Conservation (phyloP, 2,329 filamentous ascomycete genomes). For the Incumbomyces lentus region DNA sequence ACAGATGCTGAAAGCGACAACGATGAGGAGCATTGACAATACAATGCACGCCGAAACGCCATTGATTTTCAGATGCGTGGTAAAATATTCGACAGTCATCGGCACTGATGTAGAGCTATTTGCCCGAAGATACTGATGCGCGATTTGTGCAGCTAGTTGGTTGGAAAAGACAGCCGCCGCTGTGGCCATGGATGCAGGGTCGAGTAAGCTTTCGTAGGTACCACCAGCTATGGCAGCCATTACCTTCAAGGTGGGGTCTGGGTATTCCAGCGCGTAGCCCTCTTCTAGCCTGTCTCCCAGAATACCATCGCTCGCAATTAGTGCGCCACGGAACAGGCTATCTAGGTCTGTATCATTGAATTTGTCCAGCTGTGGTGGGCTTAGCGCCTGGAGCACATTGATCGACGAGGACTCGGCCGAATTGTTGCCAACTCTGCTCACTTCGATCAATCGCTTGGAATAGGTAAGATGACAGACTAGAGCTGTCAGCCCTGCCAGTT, state of each 20-base stretch:
- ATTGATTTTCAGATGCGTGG: constrained; percentile 7
- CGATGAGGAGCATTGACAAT: constrained; percentile 8
- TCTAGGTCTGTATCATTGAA: background rate
- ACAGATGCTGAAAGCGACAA: too few species aligned
- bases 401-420: too few species aligned
- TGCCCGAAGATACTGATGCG: constrained; percentile 5
- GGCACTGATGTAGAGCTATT: background rate
- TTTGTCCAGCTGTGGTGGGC: too few species aligned
- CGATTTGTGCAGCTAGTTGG: constrained; percentile 11
- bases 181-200: constrained; percentile 1
- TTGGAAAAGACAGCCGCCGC: constrained; percentile 8
- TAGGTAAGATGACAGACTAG: background rate
- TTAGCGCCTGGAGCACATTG: too few species aligned
- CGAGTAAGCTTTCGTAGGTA: constrained; percentile 11
- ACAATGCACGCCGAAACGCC: constrained; percentile 8
- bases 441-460: too few species aligned
- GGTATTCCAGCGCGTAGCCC: constrained; percentile 7
- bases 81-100: background rate
- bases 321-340: constrained; percentile 3
- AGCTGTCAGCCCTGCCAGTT: background rate
- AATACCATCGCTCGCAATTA: constrained; percentile 8
- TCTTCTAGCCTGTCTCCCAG: constrained; percentile 8
- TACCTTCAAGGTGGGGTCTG: constrained; percentile 13
- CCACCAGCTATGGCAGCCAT: constrained; percentile 11
- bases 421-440: too few species aligned